A percentile compares a stretch with the other conserved stretches of the same genome.
Conservation (phyloP, 306 rosid species). For the Vicia faba region DNA sequence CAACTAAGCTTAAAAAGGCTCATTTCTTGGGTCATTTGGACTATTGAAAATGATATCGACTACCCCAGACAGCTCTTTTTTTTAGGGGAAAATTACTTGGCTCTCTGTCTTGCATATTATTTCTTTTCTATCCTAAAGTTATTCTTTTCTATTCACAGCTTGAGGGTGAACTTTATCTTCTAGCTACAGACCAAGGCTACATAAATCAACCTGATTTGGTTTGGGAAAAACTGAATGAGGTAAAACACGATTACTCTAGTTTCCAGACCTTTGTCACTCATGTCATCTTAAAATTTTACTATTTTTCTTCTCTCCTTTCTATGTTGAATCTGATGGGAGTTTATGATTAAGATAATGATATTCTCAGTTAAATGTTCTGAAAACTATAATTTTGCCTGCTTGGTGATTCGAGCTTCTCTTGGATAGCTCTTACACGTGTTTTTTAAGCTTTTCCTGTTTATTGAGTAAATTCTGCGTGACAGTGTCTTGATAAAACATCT, state of each 20-base stretch:
- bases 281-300: slow-evolving; percentile 1
- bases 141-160: slow-evolving; percentile 48
- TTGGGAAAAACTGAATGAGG: slow-evolving; percentile 99
- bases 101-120: slow-evolving; percentile 28
- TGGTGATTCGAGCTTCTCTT: slow-evolving; percentile 28
- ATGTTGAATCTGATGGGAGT: slow-evolving; percentile 23
- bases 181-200: slow-evolving; percentile 99
- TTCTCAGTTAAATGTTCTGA: slow-evolving; percentile 26
- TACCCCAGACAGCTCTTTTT: slow-evolving; percentile 6
- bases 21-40: slow-evolving; percentile 18
- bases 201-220: slow-evolving; percentile 95
- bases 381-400: not conserved
- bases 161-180: slow-evolving; percentile 83
- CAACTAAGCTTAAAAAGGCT: slow-evolving; percentile 32
- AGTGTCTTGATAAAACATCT: slow-evolving; percentile 18
- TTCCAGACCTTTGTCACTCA: not conserved
- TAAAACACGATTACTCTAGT: slow-evolving; percentile 37
- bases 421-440: slow-evolving; percentile 1
- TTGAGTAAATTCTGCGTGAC: slow-evolving; percentile 2
- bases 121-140: slow-evolving; percentile 26
- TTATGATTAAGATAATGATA: slow-evolving; percentile 12
- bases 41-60: slow-evolving; percentile 36
- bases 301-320: not conserved
- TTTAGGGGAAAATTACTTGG: slow-evolving; percentile 9
- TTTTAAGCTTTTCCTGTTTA: slow-evolving; percentile 13